These are phyloP conservation scores for Talaromyces sp. DNA, from an alignment of 2,329 filamentous ascomycete species.

Conservation along the genomic window DNA sequence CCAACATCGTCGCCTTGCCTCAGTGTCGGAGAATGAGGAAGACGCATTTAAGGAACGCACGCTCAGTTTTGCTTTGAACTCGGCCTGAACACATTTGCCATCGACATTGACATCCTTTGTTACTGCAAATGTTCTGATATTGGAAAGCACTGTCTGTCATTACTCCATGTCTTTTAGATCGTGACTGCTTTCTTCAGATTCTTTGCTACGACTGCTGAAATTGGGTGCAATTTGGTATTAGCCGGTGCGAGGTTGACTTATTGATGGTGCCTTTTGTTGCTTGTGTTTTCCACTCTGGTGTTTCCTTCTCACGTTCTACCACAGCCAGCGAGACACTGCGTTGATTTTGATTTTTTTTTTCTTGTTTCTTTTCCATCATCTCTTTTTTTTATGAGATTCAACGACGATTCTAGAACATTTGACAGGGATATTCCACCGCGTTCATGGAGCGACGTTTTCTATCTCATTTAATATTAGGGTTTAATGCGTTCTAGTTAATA, in stretches of 20 bases:
- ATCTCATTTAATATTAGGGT: neutral
- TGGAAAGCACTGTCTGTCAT: neutral
- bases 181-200: neutral
- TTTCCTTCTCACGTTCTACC: neutral
- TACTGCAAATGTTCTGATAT: neutral
- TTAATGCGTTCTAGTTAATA: neutral
- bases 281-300: neutral
- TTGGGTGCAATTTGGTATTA: neutral
- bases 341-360: neutral
- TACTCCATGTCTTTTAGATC: neutral
- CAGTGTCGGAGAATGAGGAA: constrained; percentile 8
- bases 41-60: constrained; percentile 3
- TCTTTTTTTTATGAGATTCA: neutral
- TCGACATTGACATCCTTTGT: neutral
- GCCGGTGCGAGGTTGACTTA: neutral
- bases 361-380: neutral
- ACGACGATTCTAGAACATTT: neutral
- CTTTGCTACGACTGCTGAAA: neutral
- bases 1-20: constrained; percentile 5
- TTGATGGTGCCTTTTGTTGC: neutral
- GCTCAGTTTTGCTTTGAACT: neutral
- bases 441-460: neutral
- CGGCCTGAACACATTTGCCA: neutral
- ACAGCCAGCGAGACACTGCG: neutral
- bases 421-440: neutral